phyloP scores from a whole-genome alignment of 768 basidiomycete species.

The Leccinum subgranulosum region DNA sequence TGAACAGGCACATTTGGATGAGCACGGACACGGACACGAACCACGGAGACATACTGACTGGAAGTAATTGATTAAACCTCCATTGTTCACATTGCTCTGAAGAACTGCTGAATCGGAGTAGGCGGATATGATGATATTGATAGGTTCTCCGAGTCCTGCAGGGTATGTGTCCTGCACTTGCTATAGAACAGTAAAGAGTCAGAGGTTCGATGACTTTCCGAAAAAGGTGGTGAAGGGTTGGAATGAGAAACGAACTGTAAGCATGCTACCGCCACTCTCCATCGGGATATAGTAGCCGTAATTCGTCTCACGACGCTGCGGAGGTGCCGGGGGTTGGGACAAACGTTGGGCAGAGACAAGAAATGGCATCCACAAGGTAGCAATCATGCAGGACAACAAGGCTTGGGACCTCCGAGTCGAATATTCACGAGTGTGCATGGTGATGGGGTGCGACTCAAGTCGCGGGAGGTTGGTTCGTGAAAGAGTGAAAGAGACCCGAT shows the following conservation, averaged over 20 bases:
- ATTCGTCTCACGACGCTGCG: constrained; percentile 22
- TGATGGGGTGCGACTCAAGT: neutral
- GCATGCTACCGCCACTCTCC: constrained; percentile 58
- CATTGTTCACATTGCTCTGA: constrained; percentile 52
- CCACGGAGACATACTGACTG: constrained; percentile 46
- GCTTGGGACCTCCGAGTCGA: neutral
- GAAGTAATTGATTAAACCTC: constrained; percentile 81
- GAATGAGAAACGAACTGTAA: constrained; percentile 52
- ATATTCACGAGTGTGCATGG: neutral
- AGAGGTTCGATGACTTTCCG: neutral
- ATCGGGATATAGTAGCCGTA: constrained; percentile 60
- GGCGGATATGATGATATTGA: constrained; percentile 79
- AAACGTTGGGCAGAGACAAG: constrained; percentile 10
- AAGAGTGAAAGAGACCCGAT: neutral
- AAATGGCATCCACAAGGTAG: constrained; percentile 5
- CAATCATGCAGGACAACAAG: constrained; percentile 7
- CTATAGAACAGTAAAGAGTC: constrained; percentile 31
- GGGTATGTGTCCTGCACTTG: constrained; percentile 58
- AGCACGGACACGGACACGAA: neutral
- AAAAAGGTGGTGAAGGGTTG: neutral
- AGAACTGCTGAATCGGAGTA: constrained; percentile 71
- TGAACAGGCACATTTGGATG: neutral
- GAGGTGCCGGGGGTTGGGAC: constrained; percentile 3
- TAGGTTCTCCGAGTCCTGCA: constrained; percentile 76
- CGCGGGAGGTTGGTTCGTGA: neutral